Base-by-base conservation (phyloP, 2,329 filamentous ascomycete species). In the Aspergillus calidoustus region DNA sequence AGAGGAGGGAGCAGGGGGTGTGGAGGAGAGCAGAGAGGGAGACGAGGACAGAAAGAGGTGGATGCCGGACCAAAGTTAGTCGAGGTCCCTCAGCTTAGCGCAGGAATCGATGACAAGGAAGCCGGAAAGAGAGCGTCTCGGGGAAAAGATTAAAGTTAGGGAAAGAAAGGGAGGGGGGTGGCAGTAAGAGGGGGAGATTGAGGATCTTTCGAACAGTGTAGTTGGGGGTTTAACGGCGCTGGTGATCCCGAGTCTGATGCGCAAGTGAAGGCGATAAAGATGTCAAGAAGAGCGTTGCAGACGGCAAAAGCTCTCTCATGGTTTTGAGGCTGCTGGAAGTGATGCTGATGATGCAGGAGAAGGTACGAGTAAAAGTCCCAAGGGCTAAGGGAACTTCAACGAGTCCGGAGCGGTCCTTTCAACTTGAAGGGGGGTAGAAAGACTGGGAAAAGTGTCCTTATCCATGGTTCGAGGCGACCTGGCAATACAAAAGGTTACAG, bases 21-120 rank as follows among this genome's bases (percentile, higher is more conserved):
- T 59, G 62, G 38, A 55, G 62, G 54, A 53, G 31, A 54, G 62
- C 60, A 52, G 64, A 63, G 67, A 65, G 63, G 68, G 66, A 64
- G 67, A 64, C 61, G 63, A 63, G 67, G 55, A 47, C 19, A 28
- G 51, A 57, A 59, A 61, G 48, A 59, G 49, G 59, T 60, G 64
- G 64, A 64, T 57, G 54, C 51, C 57, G 63, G 54, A 50, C 63
- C 49, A 41, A 54, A 57, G 59, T 30, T 60, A 60, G 54, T 50
- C 54, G 54, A 22, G 41, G 47, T 31, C 22, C 41, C 50, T 54
- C 19, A 25, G 46, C 23, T 48, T 48, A 48, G 46, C 46, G 46
- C 51, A 54, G 34, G 34, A 54, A 48, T 51, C 23, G 50, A 50
- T 54, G 57, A 54, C 56, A 65, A 53, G 61, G 58, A 64, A 60